Base-by-base conservation (phyloP, 2,329 filamentous ascomycete genomes). In the Xylariaceae sp. region DNA sequence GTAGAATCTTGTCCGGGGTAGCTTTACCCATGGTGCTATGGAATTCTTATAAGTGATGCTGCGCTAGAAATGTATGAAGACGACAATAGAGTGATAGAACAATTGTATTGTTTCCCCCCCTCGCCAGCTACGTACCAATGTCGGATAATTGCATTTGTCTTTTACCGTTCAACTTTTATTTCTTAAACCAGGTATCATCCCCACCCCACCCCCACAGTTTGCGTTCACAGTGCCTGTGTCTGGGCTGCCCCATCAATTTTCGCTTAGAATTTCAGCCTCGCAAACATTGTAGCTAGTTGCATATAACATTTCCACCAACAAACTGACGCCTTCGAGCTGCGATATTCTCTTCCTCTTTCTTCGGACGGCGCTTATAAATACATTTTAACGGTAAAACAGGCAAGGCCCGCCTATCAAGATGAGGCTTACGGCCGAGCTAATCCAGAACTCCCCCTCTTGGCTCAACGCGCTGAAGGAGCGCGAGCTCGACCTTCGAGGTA, bases 401-500 rank as follows among this genome's bases (percentile, higher is more conserved):
- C 44, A 47, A 60, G 50, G 50, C 55, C 56, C 37, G 43, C 59
- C 60, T 26, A 20, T 67, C 75, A 79, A 73, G 65, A 98, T 99
- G 95, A 89, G 93, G 83, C 87, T 99, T 79, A 97, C 93, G 62
- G 88, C 91, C 67, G 95, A 98, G 76, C 87, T 98, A 71, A 96
- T 99, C 79, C 86, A 91, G 77, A 88, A 86, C 76, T 96, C 95
- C 73, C 89, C 96, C 67, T 97, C 93, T 75, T 99, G 97, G 83
- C 89, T 98, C 78, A 99, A 98, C 79, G 93, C 93, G 74, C 85
- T 99, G 76, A 96, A 95, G 80, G 95, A 99, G 84, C 91, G 95
- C 77, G 95, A 99, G 85, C 87, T 99, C 75, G 93, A 98, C 82
- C 91, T 99, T 71, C 88, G 95, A 96, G 95, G 95, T 98, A 90